A percentile compares a stretch with the other conserved stretches of the same genome.
These are phyloP conservation scores for Metarhizium humberi DNA, from an alignment of 2,329 filamentous ascomycete genomes.

Conservation along the genomic window DNA sequence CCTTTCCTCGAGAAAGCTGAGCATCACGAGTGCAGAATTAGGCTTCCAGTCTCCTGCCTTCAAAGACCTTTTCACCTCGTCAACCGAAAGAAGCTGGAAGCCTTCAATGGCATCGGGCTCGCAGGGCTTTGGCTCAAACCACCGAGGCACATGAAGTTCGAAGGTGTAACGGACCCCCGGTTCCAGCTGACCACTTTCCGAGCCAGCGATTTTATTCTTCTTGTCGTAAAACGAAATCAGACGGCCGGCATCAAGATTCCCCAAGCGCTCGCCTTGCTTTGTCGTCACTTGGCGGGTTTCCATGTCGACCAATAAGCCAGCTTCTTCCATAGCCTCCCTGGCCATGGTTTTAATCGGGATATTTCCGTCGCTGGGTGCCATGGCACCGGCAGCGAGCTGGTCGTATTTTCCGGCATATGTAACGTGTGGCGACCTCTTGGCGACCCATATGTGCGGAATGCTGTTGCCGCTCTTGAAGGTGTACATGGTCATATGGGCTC, in stretches of 20 bases:
- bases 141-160: constrained; percentile 21
- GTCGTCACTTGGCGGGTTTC: constrained; percentile 11
- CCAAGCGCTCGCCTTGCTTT: constrained; percentile 10
- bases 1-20: constrained; percentile 25
- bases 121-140: constrained; percentile 13
- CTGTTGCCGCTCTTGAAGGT: constrained; percentile 13
- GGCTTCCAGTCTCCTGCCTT: constrained; percentile 23
- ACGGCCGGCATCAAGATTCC: constrained; percentile 13
- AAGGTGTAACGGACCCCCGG: constrained; percentile 28
- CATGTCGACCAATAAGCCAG: constrained; percentile 17
- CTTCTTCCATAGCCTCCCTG: constrained; percentile 25
- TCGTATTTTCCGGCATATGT: constrained; percentile 26
- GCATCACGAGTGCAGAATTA: constrained; percentile 30
- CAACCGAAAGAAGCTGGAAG: constrained; percentile 18
- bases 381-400: constrained; percentile 27
- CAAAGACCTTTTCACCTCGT: constrained; percentile 20
- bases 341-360: constrained; percentile 18
- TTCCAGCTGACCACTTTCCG: constrained; percentile 24
- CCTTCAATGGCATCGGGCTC: constrained; percentile 19
- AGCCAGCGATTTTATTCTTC: constrained; percentile 20
- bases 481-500: constrained; percentile 28
- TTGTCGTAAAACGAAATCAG: constrained; percentile 25
- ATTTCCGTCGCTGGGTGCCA: constrained; percentile 20
- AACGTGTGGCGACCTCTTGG: constrained; percentile 18
- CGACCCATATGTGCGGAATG: constrained; percentile 22